Conservation (phyloP, 2,329 filamentous ascomycete species). For the Dendryphion nanum region DNA sequence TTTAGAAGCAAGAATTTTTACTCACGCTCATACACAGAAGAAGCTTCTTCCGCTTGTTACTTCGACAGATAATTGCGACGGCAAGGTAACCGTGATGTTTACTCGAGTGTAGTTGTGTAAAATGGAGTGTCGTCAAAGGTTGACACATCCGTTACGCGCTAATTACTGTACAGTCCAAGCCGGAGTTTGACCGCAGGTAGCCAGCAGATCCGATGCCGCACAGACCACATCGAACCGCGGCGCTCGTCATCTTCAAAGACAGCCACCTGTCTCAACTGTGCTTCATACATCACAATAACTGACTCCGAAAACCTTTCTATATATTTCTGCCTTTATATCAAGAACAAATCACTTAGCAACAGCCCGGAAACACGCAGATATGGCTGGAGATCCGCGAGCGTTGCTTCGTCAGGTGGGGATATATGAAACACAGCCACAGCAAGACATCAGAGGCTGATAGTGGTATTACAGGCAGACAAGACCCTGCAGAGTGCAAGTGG, state of each 20-base stretch:
- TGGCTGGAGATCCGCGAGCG: slow-evolving; percentile 39
- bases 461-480: slow-evolving; percentile 74
- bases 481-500: slow-evolving; percentile 68
- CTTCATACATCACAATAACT: background rate
- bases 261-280: slow-evolving; percentile 33
- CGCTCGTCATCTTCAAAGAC: slow-evolving; percentile 29
- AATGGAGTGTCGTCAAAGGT: too few species aligned
- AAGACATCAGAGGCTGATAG: slow-evolving; percentile 25
- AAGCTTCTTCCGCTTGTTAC: too few species aligned
- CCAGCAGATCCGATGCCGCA: slow-evolving; percentile 12
- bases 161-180: too few species aligned
- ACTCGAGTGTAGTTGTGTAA: too few species aligned
- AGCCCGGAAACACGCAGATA: slow-evolving; percentile 17
- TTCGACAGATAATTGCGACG: too few species aligned
- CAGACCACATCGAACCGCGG: slow-evolving; percentile 7
- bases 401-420: slow-evolving; percentile 38
- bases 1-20: too few species aligned
- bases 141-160: too few species aligned
- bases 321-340: too few species aligned
- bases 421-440: slow-evolving; percentile 28
- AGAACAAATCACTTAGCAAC: too few species aligned
- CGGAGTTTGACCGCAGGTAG: slow-evolving; percentile 17
- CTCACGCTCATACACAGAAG: too few species aligned
- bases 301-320: background rate
- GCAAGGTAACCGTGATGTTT: too few species aligned